Percentiles rank a stretch among this genome's conserved stretches.
Evolutionary conservation across 2,329 filamentous ascomycete genomes (phyloP).

Genomic region (Xylaria sp.): DNA sequence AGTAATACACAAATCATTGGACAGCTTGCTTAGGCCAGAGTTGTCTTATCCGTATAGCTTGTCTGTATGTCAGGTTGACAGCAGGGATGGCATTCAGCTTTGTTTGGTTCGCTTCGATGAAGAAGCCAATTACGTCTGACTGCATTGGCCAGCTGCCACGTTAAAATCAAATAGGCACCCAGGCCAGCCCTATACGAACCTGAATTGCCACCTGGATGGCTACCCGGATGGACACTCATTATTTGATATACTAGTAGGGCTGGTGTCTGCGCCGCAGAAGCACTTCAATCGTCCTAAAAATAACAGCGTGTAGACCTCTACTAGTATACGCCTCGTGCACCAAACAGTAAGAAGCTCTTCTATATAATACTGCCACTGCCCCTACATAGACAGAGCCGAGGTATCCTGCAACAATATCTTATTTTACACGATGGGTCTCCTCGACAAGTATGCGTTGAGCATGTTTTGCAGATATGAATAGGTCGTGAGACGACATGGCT

Average conservation of each 20-base stretch:
- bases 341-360: constrained; percentile 14
- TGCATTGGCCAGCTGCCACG: constrained; percentile 15
- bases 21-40: not conserved
- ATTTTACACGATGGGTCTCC: not conserved
- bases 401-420: not conserved
- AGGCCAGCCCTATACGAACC: constrained; percentile 20
- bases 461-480: not conserved
- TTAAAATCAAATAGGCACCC: constrained; percentile 28
- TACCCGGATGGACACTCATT: constrained; percentile 6
- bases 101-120: constrained; percentile 29
- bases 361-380: not conserved
- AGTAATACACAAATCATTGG: constrained; percentile 1
- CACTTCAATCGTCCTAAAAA: constrained; percentile 28
- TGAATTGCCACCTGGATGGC: constrained; percentile 29
- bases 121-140: constrained; percentile 1
- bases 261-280: constrained; percentile 9
- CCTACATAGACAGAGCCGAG: not conserved
- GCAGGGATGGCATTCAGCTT: constrained; percentile 3
- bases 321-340: not conserved
- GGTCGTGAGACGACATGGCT: too few species aligned
- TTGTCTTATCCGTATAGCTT: not conserved
- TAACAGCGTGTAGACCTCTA: constrained; percentile 16
- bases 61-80: not conserved
- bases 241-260: constrained; percentile 14
- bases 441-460: not conserved